phyloP scores from a whole-genome alignment of 305 asterid species.

The Solanum chacoense region DNA sequence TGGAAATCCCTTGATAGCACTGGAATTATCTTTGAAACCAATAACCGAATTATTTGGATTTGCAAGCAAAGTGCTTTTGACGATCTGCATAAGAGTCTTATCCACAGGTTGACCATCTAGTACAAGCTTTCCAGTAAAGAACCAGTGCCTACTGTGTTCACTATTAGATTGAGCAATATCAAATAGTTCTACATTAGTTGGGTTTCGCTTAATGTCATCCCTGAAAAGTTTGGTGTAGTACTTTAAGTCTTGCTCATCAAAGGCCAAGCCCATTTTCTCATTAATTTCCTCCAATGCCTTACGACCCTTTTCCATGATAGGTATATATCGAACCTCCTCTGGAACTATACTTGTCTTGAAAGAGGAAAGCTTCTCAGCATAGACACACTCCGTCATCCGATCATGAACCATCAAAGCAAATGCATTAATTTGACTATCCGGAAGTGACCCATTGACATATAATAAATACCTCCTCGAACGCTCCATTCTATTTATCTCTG shows the following conservation, averaged over 20 bases:
- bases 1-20: constrained; percentile 75
- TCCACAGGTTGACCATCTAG: constrained; percentile 65
- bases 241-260: constrained; percentile 86
- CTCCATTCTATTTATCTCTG: constrained; percentile 63
- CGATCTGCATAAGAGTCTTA: constrained; percentile 83
- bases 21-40: constrained; percentile 94
- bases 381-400: constrained; percentile 84
- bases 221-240: constrained; percentile 75
- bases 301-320: constrained; percentile 82
- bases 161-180: constrained; percentile 98
- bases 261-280: constrained; percentile 78
- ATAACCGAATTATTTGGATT: constrained; percentile 85
- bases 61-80: constrained; percentile 68
- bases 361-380: constrained; percentile 54
- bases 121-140: constrained; percentile 73
- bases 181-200: constrained; percentile 84
- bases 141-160: constrained; percentile 97
- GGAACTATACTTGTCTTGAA: constrained; percentile 57
- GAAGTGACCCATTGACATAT: constrained; percentile 29
- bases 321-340: constrained; percentile 60
- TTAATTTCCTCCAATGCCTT: constrained; percentile 86
- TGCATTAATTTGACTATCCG: constrained; percentile 49
- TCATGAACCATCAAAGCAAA: constrained; percentile 78
- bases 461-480: constrained; percentile 78
- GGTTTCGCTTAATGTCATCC: constrained; percentile 70